phyloP scores from a whole-genome alignment of 192 early-diverging fungal species.

The Chytriomyces sp. region DNA sequence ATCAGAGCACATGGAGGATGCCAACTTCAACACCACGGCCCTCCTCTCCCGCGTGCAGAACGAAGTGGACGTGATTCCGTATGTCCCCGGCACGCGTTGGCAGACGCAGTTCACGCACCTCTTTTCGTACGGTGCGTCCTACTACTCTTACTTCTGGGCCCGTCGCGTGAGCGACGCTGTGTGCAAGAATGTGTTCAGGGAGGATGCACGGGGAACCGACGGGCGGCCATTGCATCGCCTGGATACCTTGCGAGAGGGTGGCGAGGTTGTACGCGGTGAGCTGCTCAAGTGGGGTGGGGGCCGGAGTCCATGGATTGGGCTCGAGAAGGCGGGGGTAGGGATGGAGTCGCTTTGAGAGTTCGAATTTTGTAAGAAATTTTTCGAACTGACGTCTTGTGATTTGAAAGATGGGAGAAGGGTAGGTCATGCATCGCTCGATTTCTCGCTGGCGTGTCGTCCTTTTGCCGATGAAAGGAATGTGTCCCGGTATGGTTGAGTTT shows the following conservation, averaged over 20 bases:
- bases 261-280: conserved; percentile 68
- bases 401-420: no score
- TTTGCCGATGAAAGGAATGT: no score
- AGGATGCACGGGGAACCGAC: conserved; percentile 64
- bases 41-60: conserved; percentile 66
- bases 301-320: conserved; percentile 80
- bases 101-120: conserved; percentile 91
- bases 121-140: conserved; percentile 88
- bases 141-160: conserved; percentile 95
- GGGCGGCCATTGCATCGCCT: conserved; percentile 55
- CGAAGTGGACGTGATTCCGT: conserved; percentile 66
- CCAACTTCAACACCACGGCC: conserved; percentile 56
- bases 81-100: conserved; percentile 77
- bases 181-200: conserved; percentile 72
- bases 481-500: no score
- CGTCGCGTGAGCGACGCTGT: conserved; percentile 78
- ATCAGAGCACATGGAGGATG: background rate
- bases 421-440: no score
- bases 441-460: no score
- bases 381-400: no score
- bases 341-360: background rate
- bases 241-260: conserved; percentile 36
- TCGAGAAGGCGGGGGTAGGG: conserved; percentile 43
- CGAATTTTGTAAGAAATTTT: no score
- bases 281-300: conserved; percentile 93